phyloP scores from a whole-genome alignment of 495 filamentous ascomycete species.

The Talaromyces borbonicus region DNA sequence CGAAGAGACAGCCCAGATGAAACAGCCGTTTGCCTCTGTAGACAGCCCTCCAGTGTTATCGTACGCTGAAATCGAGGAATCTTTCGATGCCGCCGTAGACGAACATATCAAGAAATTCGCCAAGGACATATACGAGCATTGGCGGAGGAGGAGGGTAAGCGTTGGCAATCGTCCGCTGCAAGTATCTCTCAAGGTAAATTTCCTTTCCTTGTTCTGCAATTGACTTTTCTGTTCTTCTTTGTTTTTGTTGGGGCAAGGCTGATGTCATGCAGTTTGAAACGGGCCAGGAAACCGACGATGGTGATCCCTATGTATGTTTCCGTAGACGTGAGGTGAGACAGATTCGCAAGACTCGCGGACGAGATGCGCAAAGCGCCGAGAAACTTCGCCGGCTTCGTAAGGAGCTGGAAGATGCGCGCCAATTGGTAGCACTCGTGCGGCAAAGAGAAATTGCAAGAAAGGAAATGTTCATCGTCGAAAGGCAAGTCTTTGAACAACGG shows the following conservation, averaged over 20 bases:
- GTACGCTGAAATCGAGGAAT: conserved; percentile 69
- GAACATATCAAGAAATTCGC: conserved; percentile 59
- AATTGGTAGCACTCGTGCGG: conserved; percentile 64
- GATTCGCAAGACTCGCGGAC: conserved; percentile 84
- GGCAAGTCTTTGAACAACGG: conserved; percentile 69
- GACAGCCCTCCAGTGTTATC: conserved; percentile 71
- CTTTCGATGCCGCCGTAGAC: conserved; percentile 63
- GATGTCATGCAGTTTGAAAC: conserved; percentile 64
- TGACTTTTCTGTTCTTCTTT: not conserved
- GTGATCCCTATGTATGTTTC: conserved; percentile 97
- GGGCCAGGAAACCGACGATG: conserved; percentile 84
- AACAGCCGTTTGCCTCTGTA: conserved; percentile 80
- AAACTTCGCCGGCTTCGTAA: conserved; percentile 86
- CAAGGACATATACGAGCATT: conserved; percentile 84
- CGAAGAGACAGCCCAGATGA: conserved; percentile 69
- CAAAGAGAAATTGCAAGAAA: conserved; percentile 69
- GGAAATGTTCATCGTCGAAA: conserved; percentile 65
- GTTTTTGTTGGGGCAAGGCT: not conserved
- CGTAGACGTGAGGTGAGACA: conserved; percentile 89
- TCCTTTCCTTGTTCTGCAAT: not conserved
- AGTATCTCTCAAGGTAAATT: conserved; percentile 62
- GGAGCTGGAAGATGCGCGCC: conserved; percentile 82
- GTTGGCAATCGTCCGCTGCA: conserved; percentile 59
- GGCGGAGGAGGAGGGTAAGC: conserved; percentile 61
- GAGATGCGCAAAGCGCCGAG: conserved; percentile 88